phyloP scores from a whole-genome alignment of 345 rosid species.

The Gynandropsis gynandra region DNA sequence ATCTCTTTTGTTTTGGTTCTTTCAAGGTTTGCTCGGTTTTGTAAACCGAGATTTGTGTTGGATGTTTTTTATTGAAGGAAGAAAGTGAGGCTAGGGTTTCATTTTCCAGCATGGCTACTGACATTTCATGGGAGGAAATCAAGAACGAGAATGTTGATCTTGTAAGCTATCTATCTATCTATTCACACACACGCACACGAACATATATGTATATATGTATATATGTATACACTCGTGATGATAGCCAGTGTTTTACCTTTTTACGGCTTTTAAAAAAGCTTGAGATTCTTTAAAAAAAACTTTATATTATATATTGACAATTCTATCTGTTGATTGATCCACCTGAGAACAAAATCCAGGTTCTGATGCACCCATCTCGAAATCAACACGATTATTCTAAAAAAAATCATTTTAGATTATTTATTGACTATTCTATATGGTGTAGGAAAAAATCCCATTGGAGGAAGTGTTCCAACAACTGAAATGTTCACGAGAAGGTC shows the following conservation, averaged over 20 bases:
- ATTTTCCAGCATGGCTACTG: slow-evolving; percentile 30
- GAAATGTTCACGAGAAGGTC: slow-evolving; percentile 66
- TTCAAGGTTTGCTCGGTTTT: not conserved
- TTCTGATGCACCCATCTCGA: too few relatives aligned
- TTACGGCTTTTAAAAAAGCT: too few relatives aligned
- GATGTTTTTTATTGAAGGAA: not conserved
- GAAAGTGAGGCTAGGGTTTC: not conserved
- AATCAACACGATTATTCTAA: too few relatives aligned
- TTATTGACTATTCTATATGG: not conserved
- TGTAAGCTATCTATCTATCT: slow-evolving; percentile 7
- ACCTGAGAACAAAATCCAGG: too few relatives aligned
- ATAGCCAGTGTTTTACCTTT: too few relatives aligned
- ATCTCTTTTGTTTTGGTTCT: too few relatives aligned
- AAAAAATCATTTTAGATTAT: too few relatives aligned
- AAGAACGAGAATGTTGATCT: slow-evolving; percentile 29
- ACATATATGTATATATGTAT: not conserved
- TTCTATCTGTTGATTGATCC: too few relatives aligned
- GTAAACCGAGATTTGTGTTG: not conserved
- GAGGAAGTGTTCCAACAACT: slow-evolving; percentile 74
- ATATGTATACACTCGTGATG: not conserved
- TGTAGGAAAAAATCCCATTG: slow-evolving; percentile 67
- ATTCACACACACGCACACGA: too few relatives aligned
- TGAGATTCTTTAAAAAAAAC: too few relatives aligned
- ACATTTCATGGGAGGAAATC: slow-evolving; percentile 30
- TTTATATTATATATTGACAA: too few relatives aligned